Percentiles rank a stretch among this genome's conserved stretches.
Evolutionary conservation across 371 early-diverging fungal genomes (phyloP).

Genomic region (Haplosporangium sp.): DNA sequence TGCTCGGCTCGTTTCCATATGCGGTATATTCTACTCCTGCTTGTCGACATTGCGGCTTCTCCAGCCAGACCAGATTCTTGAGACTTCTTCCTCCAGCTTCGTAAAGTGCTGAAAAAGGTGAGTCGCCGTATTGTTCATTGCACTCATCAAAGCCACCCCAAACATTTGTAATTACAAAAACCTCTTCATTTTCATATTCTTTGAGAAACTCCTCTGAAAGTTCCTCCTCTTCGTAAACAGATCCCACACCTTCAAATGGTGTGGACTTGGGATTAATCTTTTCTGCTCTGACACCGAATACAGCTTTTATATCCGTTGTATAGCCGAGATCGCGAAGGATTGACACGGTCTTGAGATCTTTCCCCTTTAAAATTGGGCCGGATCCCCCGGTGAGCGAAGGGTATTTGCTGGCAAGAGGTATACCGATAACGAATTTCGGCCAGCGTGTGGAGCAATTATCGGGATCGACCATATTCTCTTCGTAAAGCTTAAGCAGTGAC

Average conservation of each 20-base stretch:
- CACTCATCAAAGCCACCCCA: neutral
- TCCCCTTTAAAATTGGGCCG: neutral
- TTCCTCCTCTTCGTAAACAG: neutral
- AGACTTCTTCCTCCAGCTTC: neutral
- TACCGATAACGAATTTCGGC: constrained; percentile 4
- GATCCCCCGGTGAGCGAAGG: neutral
- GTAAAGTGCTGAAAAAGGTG: neutral
- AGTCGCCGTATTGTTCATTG: neutral
- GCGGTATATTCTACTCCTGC: neutral
- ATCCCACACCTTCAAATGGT: neutral
- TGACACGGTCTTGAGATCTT: neutral
- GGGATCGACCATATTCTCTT: neutral
- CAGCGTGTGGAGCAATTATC: neutral
- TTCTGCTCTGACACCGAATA: neutral
- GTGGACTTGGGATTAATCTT: too few relatives aligned
- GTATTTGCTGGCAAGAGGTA: constrained; percentile 3
- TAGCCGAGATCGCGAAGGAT: constrained; percentile 5
- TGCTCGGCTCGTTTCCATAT: constrained; percentile 3
- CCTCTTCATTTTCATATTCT: too few relatives aligned
- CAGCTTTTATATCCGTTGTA: constrained; percentile 6
- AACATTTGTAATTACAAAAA: neutral
- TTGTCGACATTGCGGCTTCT: neutral
- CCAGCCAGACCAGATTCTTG: neutral
- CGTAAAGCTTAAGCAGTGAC: neutral
- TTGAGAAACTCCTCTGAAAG: too few relatives aligned